Percentiles rank a stretch among this genome's conserved stretches.
These are phyloP conservation scores for Yamadazyma dendronema DNA, from an alignment of 1,139 yeast species.

Conservation along the genomic window DNA sequence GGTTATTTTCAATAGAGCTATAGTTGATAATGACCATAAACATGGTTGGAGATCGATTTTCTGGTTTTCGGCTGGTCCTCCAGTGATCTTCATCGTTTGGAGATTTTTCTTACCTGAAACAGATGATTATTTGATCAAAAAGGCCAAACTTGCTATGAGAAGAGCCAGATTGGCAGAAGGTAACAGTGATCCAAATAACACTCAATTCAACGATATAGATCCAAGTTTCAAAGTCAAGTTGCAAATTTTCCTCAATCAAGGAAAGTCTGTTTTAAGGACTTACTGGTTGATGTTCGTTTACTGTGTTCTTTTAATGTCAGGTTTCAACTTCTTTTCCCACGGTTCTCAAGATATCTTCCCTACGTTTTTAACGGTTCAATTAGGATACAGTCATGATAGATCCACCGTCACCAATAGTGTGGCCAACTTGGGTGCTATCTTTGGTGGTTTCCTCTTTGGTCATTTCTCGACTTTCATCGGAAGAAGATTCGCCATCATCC, in stretches of 20 bases:
- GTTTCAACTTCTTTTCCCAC: constrained; percentile 41
- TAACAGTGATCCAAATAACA: constrained; percentile 6
- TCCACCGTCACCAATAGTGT: constrained; percentile 38
- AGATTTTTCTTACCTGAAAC: constrained; percentile 39
- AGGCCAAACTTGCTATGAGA: constrained; percentile 19
- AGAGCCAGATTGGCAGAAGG: constrained; percentile 5
- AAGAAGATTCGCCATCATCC: constrained; percentile 36
- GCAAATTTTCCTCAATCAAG: constrained; percentile 17
- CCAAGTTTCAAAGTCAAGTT: constrained; percentile 9
- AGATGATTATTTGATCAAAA: constrained; percentile 30
- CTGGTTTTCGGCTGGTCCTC: constrained; percentile 46
- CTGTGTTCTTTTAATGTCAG: constrained; percentile 40
- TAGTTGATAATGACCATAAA: constrained; percentile 17
- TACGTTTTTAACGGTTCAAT: constrained; percentile 32
- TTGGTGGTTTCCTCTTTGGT: constrained; percentile 36
- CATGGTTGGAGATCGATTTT: constrained; percentile 39
- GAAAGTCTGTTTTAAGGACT: constrained; percentile 27
- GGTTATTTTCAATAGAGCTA: constrained; percentile 42
- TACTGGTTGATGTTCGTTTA: constrained; percentile 42
- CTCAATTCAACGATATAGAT: constrained; percentile 3
- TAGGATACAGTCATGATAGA: constrained; percentile 24
- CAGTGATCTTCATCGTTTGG: constrained; percentile 37
- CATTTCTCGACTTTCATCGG: constrained; percentile 37
- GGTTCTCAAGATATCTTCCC: constrained; percentile 43
- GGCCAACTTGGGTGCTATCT: constrained; percentile 38